Evolutionary conservation across 352 stramenopile species (phyloP), one percentile per base, ranked within the genome.

Genomic region (Aphanomyces invadans): DNA sequence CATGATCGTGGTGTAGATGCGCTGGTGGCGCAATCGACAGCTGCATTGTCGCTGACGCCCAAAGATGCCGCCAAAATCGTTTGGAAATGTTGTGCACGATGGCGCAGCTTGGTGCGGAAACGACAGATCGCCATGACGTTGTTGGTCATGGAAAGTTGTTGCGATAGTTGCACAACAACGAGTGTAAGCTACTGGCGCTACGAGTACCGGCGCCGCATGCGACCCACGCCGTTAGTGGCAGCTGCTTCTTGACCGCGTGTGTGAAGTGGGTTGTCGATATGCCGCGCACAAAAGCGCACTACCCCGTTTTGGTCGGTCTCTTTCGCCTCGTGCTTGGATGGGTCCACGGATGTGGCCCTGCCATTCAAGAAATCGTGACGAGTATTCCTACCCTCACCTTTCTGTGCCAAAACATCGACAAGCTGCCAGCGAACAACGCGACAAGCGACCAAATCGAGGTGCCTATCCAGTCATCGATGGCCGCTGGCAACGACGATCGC

Each of bases 81-180:
- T 3, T 90, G 83, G 83, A 92, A 92, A 76, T 79, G 80, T 2
- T 79, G 72, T 54, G 73, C 87, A 74, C 81, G 83, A 39, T 74
- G 89, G 39, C 44, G 71, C 3, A 76, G 56, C 19, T 49, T 92
- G 45, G 70, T 92, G 19, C 45, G 44, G n/a, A n/a, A n/a, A n/a
- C n/a, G 15, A 53, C 26, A 21, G 52, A 25, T 61, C 26, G 19
- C n/a, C n/a, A n/a, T n/a, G n/a, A n/a, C n/a, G n/a, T n/a, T n/a
- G n/a, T n/a, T n/a, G n/a, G n/a, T n/a, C n/a, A n/a, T n/a, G n/a
- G n/a, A n/a, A 55, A 17, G 29, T 54, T 55, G 4, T 2, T 42
- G 7, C 7, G 36, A 15, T 65, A 65, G 59, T 25, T 65, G 0
- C 71, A 76, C 63, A 88, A 79, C 39, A 67, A 61, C 11, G 86